Conservation (phyloP, 495 filamentous ascomycete genomes). For the Aspergillus steynii region DNA sequence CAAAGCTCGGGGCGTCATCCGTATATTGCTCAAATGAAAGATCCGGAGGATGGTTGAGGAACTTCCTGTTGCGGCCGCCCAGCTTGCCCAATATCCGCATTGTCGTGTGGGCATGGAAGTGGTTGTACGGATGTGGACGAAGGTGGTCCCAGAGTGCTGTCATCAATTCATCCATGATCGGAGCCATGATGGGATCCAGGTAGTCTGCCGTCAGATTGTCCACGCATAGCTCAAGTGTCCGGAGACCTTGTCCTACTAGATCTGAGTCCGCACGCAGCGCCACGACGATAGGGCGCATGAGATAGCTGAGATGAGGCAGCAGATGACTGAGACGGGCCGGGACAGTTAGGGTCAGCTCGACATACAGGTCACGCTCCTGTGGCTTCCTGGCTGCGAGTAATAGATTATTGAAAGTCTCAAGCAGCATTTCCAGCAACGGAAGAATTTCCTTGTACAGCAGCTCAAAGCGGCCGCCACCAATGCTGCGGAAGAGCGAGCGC, state of each 20-base stretch:
- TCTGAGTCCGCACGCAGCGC: constrained; percentile 89
- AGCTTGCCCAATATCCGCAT: constrained; percentile 98
- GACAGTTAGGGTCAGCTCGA: constrained; percentile 94
- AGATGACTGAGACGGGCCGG: constrained; percentile 94
- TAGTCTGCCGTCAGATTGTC: constrained; percentile 98
- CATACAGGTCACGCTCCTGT: constrained; percentile 90
- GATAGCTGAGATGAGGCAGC: constrained; percentile 91
- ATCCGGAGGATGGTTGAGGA: constrained; percentile 81
- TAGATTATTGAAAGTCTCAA: constrained; percentile 95
- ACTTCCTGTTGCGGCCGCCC: constrained; percentile 91
- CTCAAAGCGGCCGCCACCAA: constrained; percentile 96
- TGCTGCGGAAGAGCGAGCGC: constrained; percentile 89
- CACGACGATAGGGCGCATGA: constrained; percentile 96
- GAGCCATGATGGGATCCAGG: constrained; percentile 97
- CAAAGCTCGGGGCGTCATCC: constrained; percentile 82
- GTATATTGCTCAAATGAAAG: constrained; percentile 80
- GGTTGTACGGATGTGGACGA: constrained; percentile 87
- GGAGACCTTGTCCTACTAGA: constrained; percentile 87
- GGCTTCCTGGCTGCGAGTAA: constrained; percentile 86
- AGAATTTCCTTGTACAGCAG: constrained; percentile 97
- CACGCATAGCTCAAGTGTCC: constrained; percentile 94
- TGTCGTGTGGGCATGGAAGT: constrained; percentile 95
- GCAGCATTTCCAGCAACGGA: constrained; percentile 91
- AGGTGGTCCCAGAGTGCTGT: constrained; percentile 94
- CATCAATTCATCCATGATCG: constrained; percentile 98